Percentiles rank a stretch among this genome's conserved stretches.
Evolutionary conservation across 2,329 filamentous ascomycete genomes (phyloP).

Genomic region (Exophiala dermatitidis): DNA sequence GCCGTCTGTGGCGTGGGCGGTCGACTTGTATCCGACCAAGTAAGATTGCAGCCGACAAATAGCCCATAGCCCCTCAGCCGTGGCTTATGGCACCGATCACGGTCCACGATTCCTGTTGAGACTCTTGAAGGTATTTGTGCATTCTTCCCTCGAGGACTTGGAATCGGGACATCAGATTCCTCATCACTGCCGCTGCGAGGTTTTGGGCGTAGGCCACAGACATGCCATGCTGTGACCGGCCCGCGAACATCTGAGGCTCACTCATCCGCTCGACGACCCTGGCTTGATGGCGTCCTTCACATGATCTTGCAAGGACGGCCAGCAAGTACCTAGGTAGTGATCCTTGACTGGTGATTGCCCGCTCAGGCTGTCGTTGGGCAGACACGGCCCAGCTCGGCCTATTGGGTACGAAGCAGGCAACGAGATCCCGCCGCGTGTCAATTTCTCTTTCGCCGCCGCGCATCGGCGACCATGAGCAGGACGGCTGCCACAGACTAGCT

Average conservation of each 20-base stretch:
- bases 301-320: too few relatives aligned
- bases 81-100: not conserved
- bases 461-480: too few relatives aligned
- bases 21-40: slow-evolving; percentile 10
- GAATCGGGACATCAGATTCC: too few relatives aligned
- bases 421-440: not conserved
- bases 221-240: too few relatives aligned
- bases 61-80: not conserved
- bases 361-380: not conserved
- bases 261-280: too few relatives aligned
- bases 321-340: not conserved
- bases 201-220: too few relatives aligned
- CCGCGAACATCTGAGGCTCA: too few relatives aligned
- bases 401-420: not conserved
- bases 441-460: not conserved
- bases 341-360: not conserved
- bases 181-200: too few relatives aligned
- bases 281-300: too few relatives aligned
- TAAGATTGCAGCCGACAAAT: slow-evolving; percentile 18
- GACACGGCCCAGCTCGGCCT: not conserved
- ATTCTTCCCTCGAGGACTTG: too few relatives aligned
- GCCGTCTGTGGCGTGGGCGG: slow-evolving; percentile 6
- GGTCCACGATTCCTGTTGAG: not conserved
- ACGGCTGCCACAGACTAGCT: not conserved
- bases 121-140: not conserved